Percentiles rank a stretch among this genome's conserved stretches.
Conservation (phyloP, 768 basidiomycete species). For the Mycena vitilis region DNA sequence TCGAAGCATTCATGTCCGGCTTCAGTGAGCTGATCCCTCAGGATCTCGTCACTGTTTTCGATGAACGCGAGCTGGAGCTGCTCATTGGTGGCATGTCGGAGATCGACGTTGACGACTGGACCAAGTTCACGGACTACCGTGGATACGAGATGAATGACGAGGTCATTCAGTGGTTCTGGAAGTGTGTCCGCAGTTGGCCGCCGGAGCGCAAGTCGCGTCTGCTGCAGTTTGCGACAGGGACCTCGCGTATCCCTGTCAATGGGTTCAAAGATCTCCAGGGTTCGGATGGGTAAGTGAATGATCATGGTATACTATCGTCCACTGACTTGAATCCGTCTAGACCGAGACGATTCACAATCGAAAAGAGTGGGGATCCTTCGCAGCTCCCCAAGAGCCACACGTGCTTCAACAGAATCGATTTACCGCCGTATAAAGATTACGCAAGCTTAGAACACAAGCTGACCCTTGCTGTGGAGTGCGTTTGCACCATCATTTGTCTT, state of each 20-base stretch:
- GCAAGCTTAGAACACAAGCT: slow-evolving; percentile 95
- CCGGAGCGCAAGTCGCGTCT: slow-evolving; percentile 97
- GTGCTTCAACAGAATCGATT: slow-evolving; percentile 96
- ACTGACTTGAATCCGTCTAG: neutral
- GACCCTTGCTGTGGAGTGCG: slow-evolving; percentile 93
- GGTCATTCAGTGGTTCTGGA: slow-evolving; percentile 99
- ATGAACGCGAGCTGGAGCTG: slow-evolving; percentile 96
- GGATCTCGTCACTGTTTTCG: slow-evolving; percentile 97
- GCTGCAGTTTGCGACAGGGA: slow-evolving; percentile 96
- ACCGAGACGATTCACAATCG: slow-evolving; percentile 82
- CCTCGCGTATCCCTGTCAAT: slow-evolving; percentile 96
- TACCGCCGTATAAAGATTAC: slow-evolving; percentile 98
- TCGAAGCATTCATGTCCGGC: slow-evolving; percentile 99
- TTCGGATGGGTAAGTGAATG: slow-evolving; percentile 71
- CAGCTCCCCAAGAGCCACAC: slow-evolving; percentile 97
- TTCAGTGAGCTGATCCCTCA: slow-evolving; percentile 99
- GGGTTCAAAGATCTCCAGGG: slow-evolving; percentile 99
- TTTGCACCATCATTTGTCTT: slow-evolving; percentile 38
- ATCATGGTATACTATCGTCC: neutral
- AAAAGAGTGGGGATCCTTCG: slow-evolving; percentile 96
- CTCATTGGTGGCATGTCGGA: slow-evolving; percentile 99
- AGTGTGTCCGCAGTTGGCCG: slow-evolving; percentile 97
- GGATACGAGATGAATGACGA: slow-evolving; percentile 96
- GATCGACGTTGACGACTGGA: slow-evolving; percentile 99
- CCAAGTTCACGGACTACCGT: slow-evolving; percentile 98